Percentiles rank a stretch among this genome's conserved stretches.
Conservation (phyloP, 2,329 filamentous ascomycete species). For the Phialemoniopsis sp. region DNA sequence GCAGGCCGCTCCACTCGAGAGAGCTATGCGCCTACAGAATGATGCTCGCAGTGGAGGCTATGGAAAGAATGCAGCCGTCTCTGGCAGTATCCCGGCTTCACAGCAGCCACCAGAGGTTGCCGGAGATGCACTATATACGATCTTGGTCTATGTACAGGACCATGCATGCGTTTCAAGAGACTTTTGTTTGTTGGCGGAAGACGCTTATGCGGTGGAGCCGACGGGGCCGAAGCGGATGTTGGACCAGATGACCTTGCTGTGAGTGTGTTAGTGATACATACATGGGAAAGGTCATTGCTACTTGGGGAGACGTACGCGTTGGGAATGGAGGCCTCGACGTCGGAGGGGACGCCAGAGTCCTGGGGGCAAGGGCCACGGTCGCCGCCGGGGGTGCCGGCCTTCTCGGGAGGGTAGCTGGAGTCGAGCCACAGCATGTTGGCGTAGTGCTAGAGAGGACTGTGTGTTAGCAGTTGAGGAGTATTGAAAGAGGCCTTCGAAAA, state of each 20-base stretch:
- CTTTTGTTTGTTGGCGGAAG: too few relatives aligned
- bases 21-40: too few relatives aligned
- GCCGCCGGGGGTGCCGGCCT: constrained; percentile 28
- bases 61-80: too few relatives aligned
- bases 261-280: constrained; percentile 12
- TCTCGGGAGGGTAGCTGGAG: constrained; percentile 41
- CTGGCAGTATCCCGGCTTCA: too few relatives aligned
- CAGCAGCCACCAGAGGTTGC: too few relatives aligned
- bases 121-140: too few relatives aligned
- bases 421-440: constrained; percentile 61
- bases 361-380: constrained; percentile 40
- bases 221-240: constrained; percentile 33
- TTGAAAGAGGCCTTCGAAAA: constrained; percentile 2
- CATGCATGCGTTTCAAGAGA: too few relatives aligned
- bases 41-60: too few relatives aligned
- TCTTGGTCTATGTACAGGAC: too few relatives aligned
- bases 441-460: constrained; percentile 2
- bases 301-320: constrained; percentile 32
- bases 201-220: constrained; percentile 12
- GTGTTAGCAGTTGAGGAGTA: too few relatives aligned
- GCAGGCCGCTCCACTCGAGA: too few relatives aligned
- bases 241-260: constrained; percentile 38
- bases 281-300: not conserved
- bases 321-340: constrained; percentile 31
- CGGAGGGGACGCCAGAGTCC: constrained; percentile 35